Base-by-base conservation (phyloP, 345 rosid genomes). In the Gossypium turneri region DNA sequence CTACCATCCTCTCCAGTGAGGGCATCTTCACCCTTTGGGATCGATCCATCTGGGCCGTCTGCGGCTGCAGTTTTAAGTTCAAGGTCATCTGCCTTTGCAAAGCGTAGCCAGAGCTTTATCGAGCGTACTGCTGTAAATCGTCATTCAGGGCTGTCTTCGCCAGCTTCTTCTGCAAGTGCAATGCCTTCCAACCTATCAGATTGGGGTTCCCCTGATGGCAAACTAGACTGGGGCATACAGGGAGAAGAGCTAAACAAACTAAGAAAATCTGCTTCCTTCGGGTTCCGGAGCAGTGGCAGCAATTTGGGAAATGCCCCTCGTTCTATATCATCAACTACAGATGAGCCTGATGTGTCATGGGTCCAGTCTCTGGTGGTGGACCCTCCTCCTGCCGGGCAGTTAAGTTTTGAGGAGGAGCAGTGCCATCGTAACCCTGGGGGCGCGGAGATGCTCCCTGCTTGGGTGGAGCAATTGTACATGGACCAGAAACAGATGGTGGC, bases 151-250 rank as follows among this genome's bases (percentile, higher is more conserved):
- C 63, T 75, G 67, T 78, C 88, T 56, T 75, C 89, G 13, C 66
- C 87, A 61, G 61, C 75, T 25, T 66, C 88, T 63, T 77, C 86
- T 4, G 77, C 85, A 17, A 45, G 79, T 68, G 73, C 62, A 50
- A 68, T 78, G 78, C 56, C 81, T 56, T 70, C 86, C 43, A 81
- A 82, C 58, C 65, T 84, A 34, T 68, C 80, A 2, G 97, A 91
- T 57, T 93, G 98, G 97, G 92, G 89, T n/a, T 91, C 98, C 13
- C 88, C 95, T 12, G 88, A 86, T 76, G 98, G 98, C 0, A 93
- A 91, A 79, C 72, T 93, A 60, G 93, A 91, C 84, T 93, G 97
- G 97, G 90, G 93, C 8, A 75, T 93, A 56, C 87, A 88, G 55
- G 92, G 88, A 70, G 94, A 86, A 27, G 97, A 93, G 82, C 88